Conservation (phyloP, 352 stramenopile genomes). For the Globisporangium camurandrum region DNA sequence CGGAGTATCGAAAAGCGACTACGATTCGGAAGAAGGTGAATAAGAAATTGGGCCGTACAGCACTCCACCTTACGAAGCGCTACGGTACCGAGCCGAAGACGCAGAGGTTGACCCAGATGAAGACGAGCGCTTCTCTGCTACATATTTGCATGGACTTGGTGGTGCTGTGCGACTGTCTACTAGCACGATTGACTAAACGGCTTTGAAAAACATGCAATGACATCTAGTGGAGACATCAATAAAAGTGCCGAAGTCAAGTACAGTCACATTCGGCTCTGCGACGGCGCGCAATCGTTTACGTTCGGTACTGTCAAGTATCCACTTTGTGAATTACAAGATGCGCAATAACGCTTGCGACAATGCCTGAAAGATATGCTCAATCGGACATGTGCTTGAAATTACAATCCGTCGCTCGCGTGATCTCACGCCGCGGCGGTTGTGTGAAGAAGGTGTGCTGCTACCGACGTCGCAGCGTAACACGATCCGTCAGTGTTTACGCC, state of each 20-base stretch:
- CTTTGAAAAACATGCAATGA: neutral
- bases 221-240: neutral
- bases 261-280: neutral
- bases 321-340: neutral
- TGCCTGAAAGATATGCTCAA: slow-evolving; percentile 1
- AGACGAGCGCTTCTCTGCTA: too few species aligned
- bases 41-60: too few species aligned
- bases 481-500: neutral
- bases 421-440: neutral
- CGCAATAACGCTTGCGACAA: neutral
- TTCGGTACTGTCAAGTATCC: neutral
- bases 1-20: too few species aligned
- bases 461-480: neutral
- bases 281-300: neutral
- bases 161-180: too few species aligned
- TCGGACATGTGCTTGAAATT: neutral
- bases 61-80: too few species aligned
- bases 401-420: neutral
- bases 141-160: too few species aligned
- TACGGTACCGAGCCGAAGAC: too few species aligned
- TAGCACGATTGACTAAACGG: neutral
- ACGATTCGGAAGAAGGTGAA: too few species aligned
- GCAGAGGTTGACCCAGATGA: too few species aligned
- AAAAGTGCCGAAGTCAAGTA: too few species aligned
- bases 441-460: neutral